Base-by-base conservation (phyloP, 2,329 filamentous ascomycete species). In the Fusarium secorum region DNA sequence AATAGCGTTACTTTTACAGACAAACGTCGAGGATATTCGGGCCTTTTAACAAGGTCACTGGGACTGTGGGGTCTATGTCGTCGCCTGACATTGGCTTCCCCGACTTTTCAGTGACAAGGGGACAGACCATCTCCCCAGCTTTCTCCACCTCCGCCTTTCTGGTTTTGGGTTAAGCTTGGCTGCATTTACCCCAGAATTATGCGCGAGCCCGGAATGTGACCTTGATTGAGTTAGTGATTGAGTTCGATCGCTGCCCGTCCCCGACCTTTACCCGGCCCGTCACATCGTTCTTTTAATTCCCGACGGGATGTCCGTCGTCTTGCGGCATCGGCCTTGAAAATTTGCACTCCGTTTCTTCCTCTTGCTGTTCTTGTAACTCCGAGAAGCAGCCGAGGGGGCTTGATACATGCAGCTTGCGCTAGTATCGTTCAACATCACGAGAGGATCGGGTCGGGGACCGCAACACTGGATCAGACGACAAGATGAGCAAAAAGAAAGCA, bases 71-170 rank as follows among this genome's bases (percentile, higher is more conserved):
- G 36, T 42, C 14, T 13, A 18, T 18, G 17, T n/a, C 28, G 38
- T 58, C 57, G 39, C 26, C 38, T 60, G 39, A 60, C 24, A 30
- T 32, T 39, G 45, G 26, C 7, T 22, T 57, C 30, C 41, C 41
- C 41, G 35, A 48, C 28, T 59, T 41, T 45, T 39, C 14, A 9
- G 15, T 10, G 15, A 46, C 53, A 10, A 32, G 33, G 32, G 33
- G 58, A 54, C 61, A 64, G 33, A 11, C 58, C 61, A 64, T 44
- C 15, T 36, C 58, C 33, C 39, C 39, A 38, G n/a, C 39, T 28
- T 55, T 46, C 61, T 35, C 61, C 61, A 64, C 59, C 58, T 35
- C 46, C 61, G 28, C 58, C 33, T 63, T 64, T 63, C 46, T 39
- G 9, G 24, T 55, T 41, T 26, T 10, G 36, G 44, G 36, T 44